A percentile compares a stretch with the other conserved stretches of the same genome.
phyloP scores from a whole-genome alignment of 2,329 filamentous ascomycete species.

The Cercospora sp. region DNA sequence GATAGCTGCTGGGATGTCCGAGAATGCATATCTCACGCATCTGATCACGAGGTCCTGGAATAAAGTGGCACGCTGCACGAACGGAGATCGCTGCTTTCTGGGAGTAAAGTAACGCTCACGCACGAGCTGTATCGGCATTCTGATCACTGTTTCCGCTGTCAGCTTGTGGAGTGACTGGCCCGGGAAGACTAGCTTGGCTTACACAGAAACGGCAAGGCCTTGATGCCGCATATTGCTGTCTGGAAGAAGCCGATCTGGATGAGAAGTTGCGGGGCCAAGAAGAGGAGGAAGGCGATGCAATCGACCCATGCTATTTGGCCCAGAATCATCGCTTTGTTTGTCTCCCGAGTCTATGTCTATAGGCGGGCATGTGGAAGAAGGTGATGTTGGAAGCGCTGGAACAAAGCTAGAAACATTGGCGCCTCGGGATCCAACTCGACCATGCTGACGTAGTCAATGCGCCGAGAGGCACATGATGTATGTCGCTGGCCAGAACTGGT shows the following conservation, averaged over 20 bases:
- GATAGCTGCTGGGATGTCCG: conserved; percentile 66
- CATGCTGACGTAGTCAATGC: conserved; percentile 13
- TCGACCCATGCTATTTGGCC: conserved; percentile 73
- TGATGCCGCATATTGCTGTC: conserved; percentile 59
- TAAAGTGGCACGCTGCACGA: conserved; percentile 66
- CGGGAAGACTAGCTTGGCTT: conserved; percentile 27
- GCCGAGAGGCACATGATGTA: neutral
- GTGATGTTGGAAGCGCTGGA: conserved; percentile 7
- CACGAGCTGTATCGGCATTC: conserved; percentile 61
- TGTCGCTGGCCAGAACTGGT: neutral
- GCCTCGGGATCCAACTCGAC: neutral
- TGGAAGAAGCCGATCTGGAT: conserved; percentile 64
- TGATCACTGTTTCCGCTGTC: conserved; percentile 48
- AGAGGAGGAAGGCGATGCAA: conserved; percentile 69
- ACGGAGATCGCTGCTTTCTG: conserved; percentile 54
- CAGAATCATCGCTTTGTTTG: conserved; percentile 61
- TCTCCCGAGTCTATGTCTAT: neutral
- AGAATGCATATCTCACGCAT: conserved; percentile 76
- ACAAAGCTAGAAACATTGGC: conserved; percentile 3
- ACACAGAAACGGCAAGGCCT: conserved; percentile 71
- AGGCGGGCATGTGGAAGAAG: neutral
- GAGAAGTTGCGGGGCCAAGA: conserved; percentile 70
- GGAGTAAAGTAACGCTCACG: conserved; percentile 57
- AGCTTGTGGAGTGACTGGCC: neutral
- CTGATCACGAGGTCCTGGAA: conserved; percentile 78